These are phyloP conservation scores for Eutrema yunnanense DNA, from an alignment of 345 rosid species.

Conservation along the genomic window DNA sequence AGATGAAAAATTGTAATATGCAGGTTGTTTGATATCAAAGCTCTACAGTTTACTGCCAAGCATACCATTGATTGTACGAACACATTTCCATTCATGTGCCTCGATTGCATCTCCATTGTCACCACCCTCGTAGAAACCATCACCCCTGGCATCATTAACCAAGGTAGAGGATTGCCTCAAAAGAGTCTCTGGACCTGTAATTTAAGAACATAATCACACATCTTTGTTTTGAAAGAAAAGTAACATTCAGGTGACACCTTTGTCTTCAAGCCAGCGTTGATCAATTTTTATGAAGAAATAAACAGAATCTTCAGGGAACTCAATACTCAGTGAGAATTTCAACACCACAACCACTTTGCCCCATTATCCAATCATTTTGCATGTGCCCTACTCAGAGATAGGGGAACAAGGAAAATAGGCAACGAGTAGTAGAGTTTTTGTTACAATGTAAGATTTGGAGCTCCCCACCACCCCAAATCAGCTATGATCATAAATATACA, in stretches of 20 bases:
- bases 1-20: background rate
- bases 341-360: background rate
- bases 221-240: background rate
- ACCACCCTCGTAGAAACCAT: constrained; percentile 57
- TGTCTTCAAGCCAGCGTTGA: background rate
- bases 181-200: constrained; percentile 83
- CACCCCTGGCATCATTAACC: constrained; percentile 32
- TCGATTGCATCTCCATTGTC: constrained; percentile 84
- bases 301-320: background rate
- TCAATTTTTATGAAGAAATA: background rate
- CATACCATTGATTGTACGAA: constrained; percentile 74
- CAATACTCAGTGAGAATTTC: background rate
- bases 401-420: background rate
- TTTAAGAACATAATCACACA: constrained; percentile 13
- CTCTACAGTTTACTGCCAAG: background rate
- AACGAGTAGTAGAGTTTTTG: background rate
- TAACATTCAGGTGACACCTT: background rate
- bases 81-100: constrained; percentile 88
- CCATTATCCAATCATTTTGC: background rate
- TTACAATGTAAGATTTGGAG: background rate
- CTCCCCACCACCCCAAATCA: background rate
- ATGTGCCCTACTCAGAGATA: background rate
- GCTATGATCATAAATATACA: background rate
- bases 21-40: background rate
- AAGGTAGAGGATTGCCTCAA: constrained; percentile 63